These are phyloP conservation scores for Farysia itapuensis DNA, from an alignment of 1,284 basidiomycete species.

Conservation along the genomic window DNA sequence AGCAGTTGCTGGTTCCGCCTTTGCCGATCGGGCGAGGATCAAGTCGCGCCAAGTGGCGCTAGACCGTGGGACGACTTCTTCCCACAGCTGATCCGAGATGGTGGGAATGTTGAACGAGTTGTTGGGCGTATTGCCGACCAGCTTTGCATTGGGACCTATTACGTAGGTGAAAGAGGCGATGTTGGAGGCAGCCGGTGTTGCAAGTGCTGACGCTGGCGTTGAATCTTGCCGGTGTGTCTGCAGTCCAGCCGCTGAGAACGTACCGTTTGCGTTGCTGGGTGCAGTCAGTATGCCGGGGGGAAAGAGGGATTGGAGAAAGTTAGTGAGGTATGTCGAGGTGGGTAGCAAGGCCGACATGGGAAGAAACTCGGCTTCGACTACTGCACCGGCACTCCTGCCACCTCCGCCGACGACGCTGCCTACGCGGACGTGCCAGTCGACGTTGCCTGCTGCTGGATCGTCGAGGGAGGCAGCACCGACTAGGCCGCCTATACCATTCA, in stretches of 20 bases:
- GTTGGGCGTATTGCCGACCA: slow-evolving; percentile 6
- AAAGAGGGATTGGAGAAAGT: slow-evolving; percentile 25
- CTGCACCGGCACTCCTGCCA: slow-evolving; percentile 32
- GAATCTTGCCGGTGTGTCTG: background rate
- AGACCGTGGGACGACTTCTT: slow-evolving; percentile 32
- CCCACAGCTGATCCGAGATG: slow-evolving; percentile 37
- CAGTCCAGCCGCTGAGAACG: background rate
- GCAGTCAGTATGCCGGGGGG: slow-evolving; percentile 16
- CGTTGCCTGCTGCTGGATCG: slow-evolving; percentile 4
- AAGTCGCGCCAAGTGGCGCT: slow-evolving; percentile 17
- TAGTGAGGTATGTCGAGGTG: slow-evolving; percentile 23
- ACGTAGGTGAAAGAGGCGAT: slow-evolving; percentile 8
- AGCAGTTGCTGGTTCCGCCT: no score
- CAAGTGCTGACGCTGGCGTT: background rate
- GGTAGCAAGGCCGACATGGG: slow-evolving; percentile 19
- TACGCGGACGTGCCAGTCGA: slow-evolving; percentile 35
- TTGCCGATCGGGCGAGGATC: slow-evolving; percentile 11
- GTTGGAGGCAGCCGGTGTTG: background rate
- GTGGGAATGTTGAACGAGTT: slow-evolving; percentile 24
- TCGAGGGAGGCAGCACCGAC: slow-evolving; percentile 15
- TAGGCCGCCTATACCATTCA: slow-evolving; percentile 17
- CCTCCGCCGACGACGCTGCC: slow-evolving; percentile 40
- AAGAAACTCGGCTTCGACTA: slow-evolving; percentile 38
- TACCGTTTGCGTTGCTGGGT: background rate
- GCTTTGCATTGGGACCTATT: slow-evolving; percentile 6